Evolutionary conservation across 768 basidiomycete species (phyloP).

Genomic region (Mycena filopes): DNA sequence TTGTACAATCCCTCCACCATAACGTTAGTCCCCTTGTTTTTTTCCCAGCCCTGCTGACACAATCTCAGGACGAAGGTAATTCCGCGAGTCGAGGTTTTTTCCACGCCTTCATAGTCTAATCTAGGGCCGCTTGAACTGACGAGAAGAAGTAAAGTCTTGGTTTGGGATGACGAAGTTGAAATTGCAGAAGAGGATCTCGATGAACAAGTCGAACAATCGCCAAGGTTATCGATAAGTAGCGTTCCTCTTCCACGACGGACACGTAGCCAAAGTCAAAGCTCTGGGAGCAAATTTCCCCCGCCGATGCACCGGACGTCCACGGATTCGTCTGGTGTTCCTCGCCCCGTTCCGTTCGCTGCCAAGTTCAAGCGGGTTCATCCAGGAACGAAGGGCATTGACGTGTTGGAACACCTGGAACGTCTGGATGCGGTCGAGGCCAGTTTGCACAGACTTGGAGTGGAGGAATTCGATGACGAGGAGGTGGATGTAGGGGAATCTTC

Average conservation of each 20-base stretch:
- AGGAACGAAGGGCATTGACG: slow-evolving; percentile 86
- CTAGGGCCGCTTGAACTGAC: slow-evolving; percentile 91
- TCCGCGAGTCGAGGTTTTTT: not conserved
- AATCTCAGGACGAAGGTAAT: slow-evolving; percentile 76
- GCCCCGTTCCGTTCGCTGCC: slow-evolving; percentile 86
- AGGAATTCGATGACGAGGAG: slow-evolving; percentile 66
- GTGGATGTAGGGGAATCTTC: slow-evolving; percentile 72
- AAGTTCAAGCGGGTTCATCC: slow-evolving; percentile 88
- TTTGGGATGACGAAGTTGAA: slow-evolving; percentile 90
- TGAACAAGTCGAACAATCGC: slow-evolving; percentile 62
- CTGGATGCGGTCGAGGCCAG: slow-evolving; percentile 86
- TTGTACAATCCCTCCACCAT: slow-evolving; percentile 86
- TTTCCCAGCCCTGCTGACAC: slow-evolving; percentile 11
- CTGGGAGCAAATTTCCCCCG: slow-evolving; percentile 79
- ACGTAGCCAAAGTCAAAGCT: slow-evolving; percentile 73
- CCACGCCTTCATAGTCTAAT: slow-evolving; percentile 18
- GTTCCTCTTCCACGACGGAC: slow-evolving; percentile 66
- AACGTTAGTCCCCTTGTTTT: slow-evolving; percentile 56
- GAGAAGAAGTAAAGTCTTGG: slow-evolving; percentile 80
- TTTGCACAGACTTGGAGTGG: slow-evolving; percentile 75
- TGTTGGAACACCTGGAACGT: slow-evolving; percentile 87
- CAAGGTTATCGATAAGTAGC: slow-evolving; percentile 68
- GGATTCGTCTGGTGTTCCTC: slow-evolving; percentile 68
- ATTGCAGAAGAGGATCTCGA: slow-evolving; percentile 65
- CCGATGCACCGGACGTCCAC: slow-evolving; percentile 73